A percentile compares a stretch with the other conserved stretches of the same genome.
phyloP scores from a whole-genome alignment of 257 asterid species.

The Solanum neorickii region DNA sequence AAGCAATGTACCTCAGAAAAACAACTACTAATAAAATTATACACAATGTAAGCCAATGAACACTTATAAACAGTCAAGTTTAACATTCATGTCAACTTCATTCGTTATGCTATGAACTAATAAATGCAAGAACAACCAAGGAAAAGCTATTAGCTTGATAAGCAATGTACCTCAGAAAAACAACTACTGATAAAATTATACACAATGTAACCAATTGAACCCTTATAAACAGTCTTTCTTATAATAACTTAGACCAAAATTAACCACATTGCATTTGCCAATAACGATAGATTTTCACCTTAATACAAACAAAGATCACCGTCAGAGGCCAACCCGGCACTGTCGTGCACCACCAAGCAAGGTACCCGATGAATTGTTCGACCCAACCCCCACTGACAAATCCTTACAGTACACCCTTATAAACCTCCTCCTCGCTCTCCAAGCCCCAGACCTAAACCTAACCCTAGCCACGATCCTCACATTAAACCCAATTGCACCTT shows the following conservation, averaged over 20 bases:
- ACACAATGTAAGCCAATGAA: background rate
- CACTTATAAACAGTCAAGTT: background rate
- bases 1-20: background rate
- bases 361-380: conserved; percentile 30
- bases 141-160: background rate
- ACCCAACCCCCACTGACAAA: conserved; percentile 31
- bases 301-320: background rate
- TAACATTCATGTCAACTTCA: background rate
- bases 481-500: conserved; percentile 35
- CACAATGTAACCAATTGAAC: background rate
- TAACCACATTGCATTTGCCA: background rate
- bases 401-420: conserved; percentile 69
- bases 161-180: background rate
- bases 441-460: conserved; percentile 61
- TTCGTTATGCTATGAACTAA: background rate
- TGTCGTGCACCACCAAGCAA: conserved; percentile 47
- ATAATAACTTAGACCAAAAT: background rate
- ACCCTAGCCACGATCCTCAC: conserved; percentile 56
- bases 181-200: background rate
- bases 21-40: background rate
- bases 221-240: background rate
- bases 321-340: conserved; percentile 72
- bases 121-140: background rate
- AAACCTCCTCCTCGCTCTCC: conserved; percentile 63
- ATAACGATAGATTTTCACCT: background rate